These are phyloP conservation scores for Carallia pectinifolia DNA, from an alignment of 345 rosid species.

Conservation along the genomic window DNA sequence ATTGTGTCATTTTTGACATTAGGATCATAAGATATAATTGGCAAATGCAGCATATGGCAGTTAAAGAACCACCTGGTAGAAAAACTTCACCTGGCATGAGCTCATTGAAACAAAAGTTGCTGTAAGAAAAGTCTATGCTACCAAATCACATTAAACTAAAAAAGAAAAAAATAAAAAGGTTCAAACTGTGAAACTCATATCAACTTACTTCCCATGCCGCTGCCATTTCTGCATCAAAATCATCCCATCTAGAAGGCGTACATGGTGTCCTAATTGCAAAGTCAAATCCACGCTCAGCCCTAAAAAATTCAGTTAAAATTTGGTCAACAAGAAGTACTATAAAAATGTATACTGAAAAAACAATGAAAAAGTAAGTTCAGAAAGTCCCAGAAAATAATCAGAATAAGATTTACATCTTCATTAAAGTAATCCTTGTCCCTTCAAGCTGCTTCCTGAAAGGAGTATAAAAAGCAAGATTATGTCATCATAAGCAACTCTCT, in stretches of 20 bases:
- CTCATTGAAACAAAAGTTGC: neutral
- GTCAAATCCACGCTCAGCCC: constrained; percentile 71
- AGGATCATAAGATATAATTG: neutral
- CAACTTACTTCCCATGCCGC: constrained; percentile 85
- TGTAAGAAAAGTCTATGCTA: neutral
- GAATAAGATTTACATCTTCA: constrained; percentile 49
- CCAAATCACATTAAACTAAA: neutral
- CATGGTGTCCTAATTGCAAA: constrained; percentile 93
- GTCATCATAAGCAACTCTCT: constrained; percentile 17
- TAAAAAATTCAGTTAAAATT: constrained; percentile 30
- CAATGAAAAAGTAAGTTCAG: neutral
- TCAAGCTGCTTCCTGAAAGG: constrained; percentile 81
- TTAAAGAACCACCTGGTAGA: neutral
- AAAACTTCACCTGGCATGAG: constrained; percentile 1
- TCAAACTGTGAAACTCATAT: neutral
- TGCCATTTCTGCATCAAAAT: constrained; percentile 81
- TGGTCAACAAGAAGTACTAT: neutral
- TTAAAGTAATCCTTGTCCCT: constrained; percentile 88
- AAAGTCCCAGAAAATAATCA: constrained; percentile 1
- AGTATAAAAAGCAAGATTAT: constrained; percentile 17
- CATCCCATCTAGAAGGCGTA: constrained; percentile 91
- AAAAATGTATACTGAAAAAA: neutral
- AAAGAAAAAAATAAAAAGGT: neutral
- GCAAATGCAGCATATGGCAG: no score
- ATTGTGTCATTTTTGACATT: neutral